These are phyloP conservation scores for Neofusicoccum laricinum DNA, from an alignment of 2,329 filamentous ascomycete genomes.

Conservation along the genomic window DNA sequence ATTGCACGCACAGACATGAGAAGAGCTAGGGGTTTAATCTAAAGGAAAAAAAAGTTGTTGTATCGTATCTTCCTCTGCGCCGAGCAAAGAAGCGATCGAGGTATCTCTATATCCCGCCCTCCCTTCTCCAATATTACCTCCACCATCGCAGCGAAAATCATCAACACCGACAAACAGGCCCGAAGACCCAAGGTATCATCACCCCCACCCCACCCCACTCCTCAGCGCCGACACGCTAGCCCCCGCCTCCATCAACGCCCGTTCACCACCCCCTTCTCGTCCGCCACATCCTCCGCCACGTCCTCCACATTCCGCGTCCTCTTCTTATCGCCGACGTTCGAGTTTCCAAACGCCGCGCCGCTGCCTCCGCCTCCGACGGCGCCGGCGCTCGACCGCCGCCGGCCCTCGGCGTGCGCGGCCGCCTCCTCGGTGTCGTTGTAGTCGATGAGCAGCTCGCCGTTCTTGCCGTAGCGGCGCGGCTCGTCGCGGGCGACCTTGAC, in stretches of 20 bases:
- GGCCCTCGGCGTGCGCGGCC: background rate
- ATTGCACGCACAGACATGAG: too few relatives aligned
- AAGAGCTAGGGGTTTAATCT: too few relatives aligned
- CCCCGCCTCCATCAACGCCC: background rate
- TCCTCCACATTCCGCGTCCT: conserved; percentile 10
- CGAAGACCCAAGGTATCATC: background rate
- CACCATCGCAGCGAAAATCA: background rate
- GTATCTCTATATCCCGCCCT: background rate
- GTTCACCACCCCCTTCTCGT: background rate
- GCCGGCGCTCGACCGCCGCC: background rate
- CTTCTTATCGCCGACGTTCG: conserved; percentile 13
- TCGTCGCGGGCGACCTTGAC: conserved; percentile 50
- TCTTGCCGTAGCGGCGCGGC: conserved; percentile 57
- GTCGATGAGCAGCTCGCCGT: conserved; percentile 55
- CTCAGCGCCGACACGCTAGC: too few relatives aligned
- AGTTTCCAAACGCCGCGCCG: background rate
- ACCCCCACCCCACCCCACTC: background rate
- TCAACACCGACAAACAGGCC: background rate
- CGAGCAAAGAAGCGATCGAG: background rate
- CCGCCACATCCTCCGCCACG: background rate
- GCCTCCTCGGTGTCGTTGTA: conserved; percentile 44
- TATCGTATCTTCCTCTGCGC: background rate
- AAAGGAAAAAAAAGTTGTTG: background rate
- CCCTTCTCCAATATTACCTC: background rate
- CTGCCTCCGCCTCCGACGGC: background rate